phyloP scores from a whole-genome alignment of 257 asterid genomes.

The Solanum piurae region DNA sequence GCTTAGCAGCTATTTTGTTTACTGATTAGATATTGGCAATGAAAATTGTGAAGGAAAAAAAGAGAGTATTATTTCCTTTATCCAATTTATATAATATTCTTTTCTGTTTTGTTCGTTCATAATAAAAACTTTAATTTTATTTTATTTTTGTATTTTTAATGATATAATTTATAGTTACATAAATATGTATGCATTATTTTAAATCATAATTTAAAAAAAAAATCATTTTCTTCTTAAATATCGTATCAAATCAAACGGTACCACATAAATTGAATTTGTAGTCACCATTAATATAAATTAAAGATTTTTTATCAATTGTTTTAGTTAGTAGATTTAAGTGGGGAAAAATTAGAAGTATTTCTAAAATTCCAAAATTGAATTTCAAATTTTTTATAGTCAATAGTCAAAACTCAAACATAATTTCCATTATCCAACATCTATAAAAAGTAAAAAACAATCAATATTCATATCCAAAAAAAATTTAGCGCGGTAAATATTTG shows the following conservation, averaged over 20 bases:
- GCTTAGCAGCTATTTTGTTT: too few relatives aligned
- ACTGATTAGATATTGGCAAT: too few relatives aligned
- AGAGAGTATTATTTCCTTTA: not conserved
- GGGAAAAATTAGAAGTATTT: not conserved
- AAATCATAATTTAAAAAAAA: too few relatives aligned
- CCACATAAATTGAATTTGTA: too few relatives aligned
- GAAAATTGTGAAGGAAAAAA: not conserved
- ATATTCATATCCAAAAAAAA: too few relatives aligned
- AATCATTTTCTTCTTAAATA: too few relatives aligned
- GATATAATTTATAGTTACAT: too few relatives aligned
- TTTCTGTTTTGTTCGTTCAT: not conserved
- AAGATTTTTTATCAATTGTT: not conserved
- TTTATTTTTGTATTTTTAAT: too few relatives aligned
- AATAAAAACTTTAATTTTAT: too few relatives aligned
- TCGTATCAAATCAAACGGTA: not conserved
- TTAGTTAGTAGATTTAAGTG: not conserved
- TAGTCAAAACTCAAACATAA: not conserved
- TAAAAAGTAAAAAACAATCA: not conserved
- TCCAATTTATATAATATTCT: too few relatives aligned
- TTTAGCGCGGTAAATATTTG: not conserved
- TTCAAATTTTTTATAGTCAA: not conserved
- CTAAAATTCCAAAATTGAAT: not conserved
- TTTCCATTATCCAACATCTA: not conserved
- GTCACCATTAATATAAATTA: not conserved
- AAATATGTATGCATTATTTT: too few relatives aligned